Evolutionary conservation across 257 asterid species (phyloP), one percentile per base, ranked within the genome.

Genomic region (Thymus quinquecostatus): DNA sequence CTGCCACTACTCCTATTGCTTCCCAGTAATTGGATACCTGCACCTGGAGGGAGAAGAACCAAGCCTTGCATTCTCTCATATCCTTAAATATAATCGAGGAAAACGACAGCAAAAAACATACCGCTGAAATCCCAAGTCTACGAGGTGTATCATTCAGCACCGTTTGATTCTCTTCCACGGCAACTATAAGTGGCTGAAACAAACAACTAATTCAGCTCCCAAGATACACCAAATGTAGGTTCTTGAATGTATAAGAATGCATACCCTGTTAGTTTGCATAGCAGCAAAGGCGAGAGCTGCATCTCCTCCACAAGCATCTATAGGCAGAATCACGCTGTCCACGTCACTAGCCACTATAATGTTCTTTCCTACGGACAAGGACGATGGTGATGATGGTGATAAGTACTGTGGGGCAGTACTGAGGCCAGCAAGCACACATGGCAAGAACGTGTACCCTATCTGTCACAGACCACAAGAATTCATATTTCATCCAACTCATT

Each of bases 381-480:
- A 78, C 3, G 38, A 68, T 72, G 38, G 66, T 72, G 55, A 64
- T 68, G 41, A 21, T 21, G 21, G 0, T 69, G 75, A 75, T 51
- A 80, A 45, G 85, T 90, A 92, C 73, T 87, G 98, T 2, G 98
- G 97, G 44, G 98, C 98, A 57, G 73, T 75, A 75, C 90, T 84
- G 32, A 92, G 91, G 63, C 97, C 98, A 68, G 97, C 93, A 67
- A 92, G 95, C 69, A 92, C 98, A 78, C 97, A 92, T n/a, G 98
- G 98, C 93, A 92, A 83, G 90, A 92, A 90, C 38, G 98, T 90
- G 81, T 87, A 85, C 74, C 96, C 98, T 44, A 86, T 83, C 98
- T 49, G 43, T n/a, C 68, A 61, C 61, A 67, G 1, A 44, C 41
- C 41, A 38, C 49, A 44, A 44, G 49, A 10, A 44, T 44, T 7